Percentiles rank a stretch among this genome's conserved stretches.
Evolutionary conservation across 192 early-diverging fungal species (phyloP).

Genomic region (Coemansia sp.): DNA sequence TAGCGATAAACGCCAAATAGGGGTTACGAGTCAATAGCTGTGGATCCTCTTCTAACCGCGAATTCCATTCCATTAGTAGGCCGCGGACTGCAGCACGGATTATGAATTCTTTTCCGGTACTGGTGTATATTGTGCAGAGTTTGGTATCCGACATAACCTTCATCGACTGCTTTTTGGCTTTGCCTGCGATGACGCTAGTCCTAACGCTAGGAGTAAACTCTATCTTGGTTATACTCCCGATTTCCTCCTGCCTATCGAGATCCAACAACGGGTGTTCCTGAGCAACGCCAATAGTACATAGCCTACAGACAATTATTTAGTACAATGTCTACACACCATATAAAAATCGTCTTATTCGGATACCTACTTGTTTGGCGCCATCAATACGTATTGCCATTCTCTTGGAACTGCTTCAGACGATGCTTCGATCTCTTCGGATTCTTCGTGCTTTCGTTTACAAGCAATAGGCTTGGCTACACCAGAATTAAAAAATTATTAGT

Average conservation of each 20-base stretch:
- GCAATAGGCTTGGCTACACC: slow-evolving; percentile 16
- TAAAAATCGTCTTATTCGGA: background rate
- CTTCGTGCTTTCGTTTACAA: slow-evolving; percentile 36
- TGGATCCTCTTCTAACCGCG: slow-evolving; percentile 23
- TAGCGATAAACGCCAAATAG: slow-evolving; percentile 30
- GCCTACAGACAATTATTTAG: slow-evolving; percentile 9
- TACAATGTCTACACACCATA: background rate
- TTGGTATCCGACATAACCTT: slow-evolving; percentile 38
- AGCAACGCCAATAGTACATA: slow-evolving; percentile 41
- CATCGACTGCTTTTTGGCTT: slow-evolving; percentile 45
- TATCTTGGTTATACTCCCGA: slow-evolving; percentile 16
- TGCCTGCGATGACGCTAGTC: slow-evolving; percentile 45
- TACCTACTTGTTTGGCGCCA: slow-evolving; percentile 45
- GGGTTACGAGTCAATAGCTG: slow-evolving; percentile 10
- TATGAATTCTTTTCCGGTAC: slow-evolving; percentile 14
- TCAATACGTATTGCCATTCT: slow-evolving; percentile 44
- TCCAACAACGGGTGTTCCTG: slow-evolving; percentile 35
- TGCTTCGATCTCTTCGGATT: background rate
- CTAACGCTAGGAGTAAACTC: slow-evolving; percentile 29
- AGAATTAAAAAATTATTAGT: background rate
- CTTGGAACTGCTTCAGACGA: background rate
- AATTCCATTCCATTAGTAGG: slow-evolving; percentile 48
- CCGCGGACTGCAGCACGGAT: slow-evolving; percentile 46
- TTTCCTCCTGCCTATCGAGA: background rate
- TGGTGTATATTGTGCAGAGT: slow-evolving; percentile 35